Conservation (phyloP, 805 yeast species). For the Kluyveromyces aestuarii region DNA sequence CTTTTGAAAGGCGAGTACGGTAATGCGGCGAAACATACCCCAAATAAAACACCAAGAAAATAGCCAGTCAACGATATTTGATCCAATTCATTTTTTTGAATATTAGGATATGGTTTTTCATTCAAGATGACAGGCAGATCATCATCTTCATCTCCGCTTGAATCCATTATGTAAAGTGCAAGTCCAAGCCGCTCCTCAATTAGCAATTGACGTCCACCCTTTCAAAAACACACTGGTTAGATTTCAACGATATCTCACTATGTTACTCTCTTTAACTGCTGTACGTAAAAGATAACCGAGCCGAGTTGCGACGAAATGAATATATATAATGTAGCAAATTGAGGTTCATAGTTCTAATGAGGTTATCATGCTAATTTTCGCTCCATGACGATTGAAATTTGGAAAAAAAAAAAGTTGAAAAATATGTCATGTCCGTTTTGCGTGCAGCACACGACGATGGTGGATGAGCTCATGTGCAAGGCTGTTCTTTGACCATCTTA, state of each 20-base stretch:
- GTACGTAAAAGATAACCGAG: not conserved
- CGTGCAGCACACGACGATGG: too few species aligned
- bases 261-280: too few species aligned
- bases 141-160: not conserved
- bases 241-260: too few species aligned
- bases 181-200: too few species aligned
- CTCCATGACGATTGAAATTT: not conserved
- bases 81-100: conserved; percentile 34
- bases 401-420: not conserved
- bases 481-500: too few species aligned
- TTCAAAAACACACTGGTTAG: too few species aligned
- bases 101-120: conserved; percentile 23
- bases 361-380: not conserved
- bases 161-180: not conserved
- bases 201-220: too few species aligned
- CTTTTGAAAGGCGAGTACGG: conserved; percentile 25
- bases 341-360: not conserved
- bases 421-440: not conserved
- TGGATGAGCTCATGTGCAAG: too few species aligned
- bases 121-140: conserved; percentile 7
- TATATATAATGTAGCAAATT: not conserved
- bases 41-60: conserved; percentile 35
- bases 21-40: conserved; percentile 28
- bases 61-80: conserved; percentile 38
- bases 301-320: not conserved